phyloP scores from a whole-genome alignment of 495 filamentous ascomycete genomes.

The Amorphotheca resinae region DNA sequence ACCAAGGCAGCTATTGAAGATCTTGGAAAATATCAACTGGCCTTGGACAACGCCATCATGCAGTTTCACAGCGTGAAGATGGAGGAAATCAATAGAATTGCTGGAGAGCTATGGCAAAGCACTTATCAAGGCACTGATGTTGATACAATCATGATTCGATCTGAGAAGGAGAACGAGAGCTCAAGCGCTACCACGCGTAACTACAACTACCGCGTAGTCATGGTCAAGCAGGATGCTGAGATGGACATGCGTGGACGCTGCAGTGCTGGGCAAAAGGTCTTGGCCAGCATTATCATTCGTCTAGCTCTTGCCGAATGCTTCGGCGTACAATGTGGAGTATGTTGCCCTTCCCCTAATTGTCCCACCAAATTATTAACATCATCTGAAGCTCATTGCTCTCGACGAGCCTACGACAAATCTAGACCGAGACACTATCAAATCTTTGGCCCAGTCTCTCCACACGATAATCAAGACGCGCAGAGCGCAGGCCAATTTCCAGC shows the following conservation, averaged over 20 bases:
- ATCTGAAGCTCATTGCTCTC: slow-evolving; percentile 62
- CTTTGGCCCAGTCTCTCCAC: slow-evolving; percentile 72
- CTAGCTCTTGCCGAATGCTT: slow-evolving; percentile 95
- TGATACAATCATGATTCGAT: slow-evolving; percentile 89
- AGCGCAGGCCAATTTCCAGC: slow-evolving; percentile 86
- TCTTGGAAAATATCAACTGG: slow-evolving; percentile 62
- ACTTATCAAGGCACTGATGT: slow-evolving; percentile 98
- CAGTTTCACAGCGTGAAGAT: slow-evolving; percentile 90
- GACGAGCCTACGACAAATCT: slow-evolving; percentile 98
- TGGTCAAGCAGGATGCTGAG: slow-evolving; percentile 93
- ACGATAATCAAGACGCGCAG: slow-evolving; percentile 76
- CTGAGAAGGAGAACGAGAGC: slow-evolving; percentile 59
- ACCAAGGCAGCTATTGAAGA: slow-evolving; percentile 90
- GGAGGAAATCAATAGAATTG: slow-evolving; percentile 94
- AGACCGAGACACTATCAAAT: slow-evolving; percentile 85
- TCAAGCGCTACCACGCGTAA: slow-evolving; percentile 52
- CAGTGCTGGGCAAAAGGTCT: slow-evolving; percentile 90
- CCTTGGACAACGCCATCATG: slow-evolving; percentile 94
- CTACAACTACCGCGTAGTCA: slow-evolving; percentile 97
- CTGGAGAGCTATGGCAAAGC: slow-evolving; percentile 89
- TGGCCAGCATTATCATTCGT: slow-evolving; percentile 96
- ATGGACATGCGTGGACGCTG: slow-evolving; percentile 99
- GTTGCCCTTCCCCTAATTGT: slow-evolving; percentile 5
- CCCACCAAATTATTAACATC: slow-evolving; percentile 6
- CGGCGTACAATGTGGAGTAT: slow-evolving; percentile 77